Evolutionary conservation across 139 green algal genomes (phyloP), one percentile per base, ranked within the genome.

Genomic region (Micromonas commoda): DNA sequence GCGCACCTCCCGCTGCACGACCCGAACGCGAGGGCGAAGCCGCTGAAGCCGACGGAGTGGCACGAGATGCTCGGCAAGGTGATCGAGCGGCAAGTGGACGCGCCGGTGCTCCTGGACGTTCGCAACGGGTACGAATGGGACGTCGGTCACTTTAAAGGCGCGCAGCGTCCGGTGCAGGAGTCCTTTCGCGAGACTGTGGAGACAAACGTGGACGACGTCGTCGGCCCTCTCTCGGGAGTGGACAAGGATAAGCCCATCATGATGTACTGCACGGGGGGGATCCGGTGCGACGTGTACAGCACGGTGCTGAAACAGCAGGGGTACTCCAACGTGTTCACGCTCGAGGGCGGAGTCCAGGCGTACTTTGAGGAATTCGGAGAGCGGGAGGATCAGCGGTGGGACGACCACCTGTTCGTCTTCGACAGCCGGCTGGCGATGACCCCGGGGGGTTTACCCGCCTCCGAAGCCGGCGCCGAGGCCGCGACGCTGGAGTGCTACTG

Each of bases 241-340:
- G 20, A 24, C 19, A 78, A 78, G 28, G 61, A 82, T 34, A 82
- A 66, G 16, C 73, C 82, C 0, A 77, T 87, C 1, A 68, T 87
- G 91, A 99, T 99, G 92, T 99, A 99, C 45, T 99, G 95, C 89
- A 99, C 95, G n/a, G 95, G 95, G 2, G 95, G 95, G 81, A 99
- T 99, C 79, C 93, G 95, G 53, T 99, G 95, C 86, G 95, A 99
- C 83, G 86, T 99, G 19, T 99, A 99, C 85, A 94, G 88, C 24
- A 91, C 95, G 0, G 87, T 96, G 69, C 87, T 99, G 33, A 85
- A 86, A 0, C 37, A 89, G 63, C 89, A 93, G 82, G 88, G 88
- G 35, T 91, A 80, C 76, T 68, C 82, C 2, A 96, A 98, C 71
- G 86, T 99, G 70, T 98, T 97, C 86, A 94, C 93, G 1, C 86